Percentiles rank a stretch among this genome's conserved stretches.
phyloP scores from a whole-genome alignment of 768 basidiomycete genomes.

The Tylopilus rubrobrunneus region DNA sequence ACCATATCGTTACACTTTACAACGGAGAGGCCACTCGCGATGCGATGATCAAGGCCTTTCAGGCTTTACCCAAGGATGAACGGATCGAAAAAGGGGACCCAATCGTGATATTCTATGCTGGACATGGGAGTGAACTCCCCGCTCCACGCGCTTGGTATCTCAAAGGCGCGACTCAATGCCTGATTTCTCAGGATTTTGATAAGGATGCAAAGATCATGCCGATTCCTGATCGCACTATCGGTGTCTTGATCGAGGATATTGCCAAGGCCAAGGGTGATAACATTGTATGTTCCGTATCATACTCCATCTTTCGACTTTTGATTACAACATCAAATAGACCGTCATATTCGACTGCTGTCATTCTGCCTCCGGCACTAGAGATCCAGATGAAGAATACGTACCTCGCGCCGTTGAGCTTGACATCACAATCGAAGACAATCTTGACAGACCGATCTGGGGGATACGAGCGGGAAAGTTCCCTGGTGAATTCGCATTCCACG shows the following conservation, averaged over 20 bases:
- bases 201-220: constrained; percentile 19
- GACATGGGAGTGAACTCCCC: constrained; percentile 35
- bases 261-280: constrained; percentile 40
- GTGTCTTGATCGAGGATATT: constrained; percentile 34
- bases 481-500: constrained; percentile 25
- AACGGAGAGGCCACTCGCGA: too few relatives aligned
- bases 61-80: too few relatives aligned
- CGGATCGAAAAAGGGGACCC: too few relatives aligned
- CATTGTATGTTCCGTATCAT: constrained; percentile 32
- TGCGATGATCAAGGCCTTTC: too few relatives aligned
- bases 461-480: constrained; percentile 12
- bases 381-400: background rate
- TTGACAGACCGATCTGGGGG: constrained; percentile 28
- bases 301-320: background rate
- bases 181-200: constrained; percentile 34
- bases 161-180: constrained; percentile 11
- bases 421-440: background rate
- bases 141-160: constrained; percentile 31
- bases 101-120: too few relatives aligned
- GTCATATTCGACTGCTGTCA: constrained; percentile 47
- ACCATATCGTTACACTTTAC: too few relatives aligned
- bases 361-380: constrained; percentile 38
- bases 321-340: constrained; percentile 27
- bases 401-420: constrained; percentile 6
- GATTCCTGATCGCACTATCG: constrained; percentile 44